Evolutionary conservation across 768 basidiomycete species (phyloP).

Genomic region (Coprinopsis marcescibilis): DNA sequence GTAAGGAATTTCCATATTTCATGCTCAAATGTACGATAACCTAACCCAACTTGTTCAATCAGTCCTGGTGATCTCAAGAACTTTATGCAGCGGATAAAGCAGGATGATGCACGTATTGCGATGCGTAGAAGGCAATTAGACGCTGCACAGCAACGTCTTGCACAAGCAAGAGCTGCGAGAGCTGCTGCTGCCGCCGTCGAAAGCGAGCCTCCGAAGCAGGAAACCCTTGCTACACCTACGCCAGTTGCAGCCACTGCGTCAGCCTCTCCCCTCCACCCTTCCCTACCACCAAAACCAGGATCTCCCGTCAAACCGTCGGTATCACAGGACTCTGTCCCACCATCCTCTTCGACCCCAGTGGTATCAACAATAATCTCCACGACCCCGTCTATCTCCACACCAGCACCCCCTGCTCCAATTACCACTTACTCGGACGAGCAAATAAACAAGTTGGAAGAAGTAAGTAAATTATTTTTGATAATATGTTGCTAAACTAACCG

Average conservation of each 20-base stretch:
- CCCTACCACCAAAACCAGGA: constrained; percentile 67
- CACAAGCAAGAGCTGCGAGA: constrained; percentile 18
- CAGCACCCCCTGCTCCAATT: constrained; percentile 17
- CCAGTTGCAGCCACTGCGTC: constrained; percentile 22
- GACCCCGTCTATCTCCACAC: constrained; percentile 21
- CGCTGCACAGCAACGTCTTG: constrained; percentile 24
- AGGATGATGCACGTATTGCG: constrained; percentile 59
- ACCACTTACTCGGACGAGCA: constrained; percentile 37
- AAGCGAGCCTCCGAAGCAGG: constrained; percentile 12
- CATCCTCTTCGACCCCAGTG: constrained; percentile 20
- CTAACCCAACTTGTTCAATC: constrained; percentile 7
- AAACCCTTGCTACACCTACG: constrained; percentile 21
- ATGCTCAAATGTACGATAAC: not conserved
- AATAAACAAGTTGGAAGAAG: constrained; percentile 59
- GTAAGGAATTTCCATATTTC: constrained; percentile 31
- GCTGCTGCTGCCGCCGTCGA: constrained; percentile 16
- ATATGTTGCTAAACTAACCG: constrained; percentile 6
- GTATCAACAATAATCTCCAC: constrained; percentile 26
- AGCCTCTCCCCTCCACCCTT: constrained; percentile 55
- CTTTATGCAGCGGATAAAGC: constrained; percentile 65
- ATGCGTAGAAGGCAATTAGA: constrained; percentile 39
- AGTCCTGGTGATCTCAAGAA: constrained; percentile 73
- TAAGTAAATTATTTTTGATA: constrained; percentile 22
- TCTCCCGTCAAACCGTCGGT: constrained; percentile 26
- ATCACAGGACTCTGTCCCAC: constrained; percentile 16